Conservation (phyloP, 2,329 filamentous ascomycete genomes). For the Beauveria brongniartii region DNA sequence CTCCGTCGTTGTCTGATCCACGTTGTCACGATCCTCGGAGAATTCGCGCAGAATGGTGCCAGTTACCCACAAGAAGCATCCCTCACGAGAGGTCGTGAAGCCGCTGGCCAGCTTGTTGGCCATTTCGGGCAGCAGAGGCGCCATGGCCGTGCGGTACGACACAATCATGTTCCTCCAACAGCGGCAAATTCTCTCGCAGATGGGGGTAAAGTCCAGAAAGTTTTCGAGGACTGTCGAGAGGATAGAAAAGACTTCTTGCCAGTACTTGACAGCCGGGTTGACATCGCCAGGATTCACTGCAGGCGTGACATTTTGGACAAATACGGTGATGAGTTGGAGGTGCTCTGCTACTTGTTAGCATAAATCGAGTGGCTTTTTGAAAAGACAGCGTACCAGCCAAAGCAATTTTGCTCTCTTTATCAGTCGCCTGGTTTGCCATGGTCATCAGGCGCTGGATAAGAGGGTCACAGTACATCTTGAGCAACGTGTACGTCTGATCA, state of each 20-base stretch:
- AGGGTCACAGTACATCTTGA: conserved; percentile 91
- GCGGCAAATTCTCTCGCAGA: conserved; percentile 86
- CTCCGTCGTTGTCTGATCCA: conserved; percentile 72
- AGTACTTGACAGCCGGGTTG: conserved; percentile 92
- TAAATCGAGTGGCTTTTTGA: neutral
- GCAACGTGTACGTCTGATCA: conserved; percentile 69
- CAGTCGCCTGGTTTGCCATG: conserved; percentile 76
- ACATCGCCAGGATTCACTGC: conserved; percentile 63
- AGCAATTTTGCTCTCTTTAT: conserved; percentile 75
- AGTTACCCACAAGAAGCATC: conserved; percentile 98
- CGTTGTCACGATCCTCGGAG: conserved; percentile 78
- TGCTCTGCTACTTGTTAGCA: conserved; percentile 50
- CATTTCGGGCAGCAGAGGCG: conserved; percentile 73
- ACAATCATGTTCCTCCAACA: conserved; percentile 98
- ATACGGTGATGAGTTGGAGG: conserved; percentile 84
- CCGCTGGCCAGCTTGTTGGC: conserved; percentile 82
- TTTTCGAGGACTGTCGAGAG: conserved; percentile 79
- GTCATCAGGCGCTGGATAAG: conserved; percentile 77
- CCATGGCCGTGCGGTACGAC: conserved; percentile 84
- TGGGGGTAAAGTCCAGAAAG: conserved; percentile 78
- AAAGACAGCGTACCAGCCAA: conserved; percentile 58
- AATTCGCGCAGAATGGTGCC: conserved; percentile 93
- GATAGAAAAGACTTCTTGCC: conserved; percentile 85
- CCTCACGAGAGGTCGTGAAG: conserved; percentile 79
- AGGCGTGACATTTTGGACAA: conserved; percentile 71